Base-by-base conservation (phyloP, 169 alveolate species). In the Neospora caninum region DNA sequence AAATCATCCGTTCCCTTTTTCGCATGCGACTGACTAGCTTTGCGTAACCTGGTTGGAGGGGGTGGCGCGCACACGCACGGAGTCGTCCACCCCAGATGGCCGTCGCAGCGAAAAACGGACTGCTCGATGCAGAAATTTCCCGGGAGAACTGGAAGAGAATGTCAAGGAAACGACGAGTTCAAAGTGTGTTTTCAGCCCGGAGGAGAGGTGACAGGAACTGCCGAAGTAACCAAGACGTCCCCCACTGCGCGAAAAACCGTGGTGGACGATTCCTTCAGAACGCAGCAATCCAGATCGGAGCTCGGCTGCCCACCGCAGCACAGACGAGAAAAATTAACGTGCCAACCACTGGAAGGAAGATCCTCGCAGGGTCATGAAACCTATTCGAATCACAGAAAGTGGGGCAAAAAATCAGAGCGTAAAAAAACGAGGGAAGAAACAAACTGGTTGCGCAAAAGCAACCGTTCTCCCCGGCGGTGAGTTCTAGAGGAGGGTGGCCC, bases 191-290 rank as follows among this genome's bases (percentile, higher is more conserved):
- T 64, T 64, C 4, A 27, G 20, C 34, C 0, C n/a, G 1, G 73
- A 53, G 27, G 64, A 64, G n/a, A 64, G n/a, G 73, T 49, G 13
- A 13, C 34, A 64, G 31, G 73, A 16, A 64, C 73, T n/a, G n/a
- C n/a, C n/a, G 73, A 64, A 22, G 73, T 6, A 22, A 64, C 7
- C n/a, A 64, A 64, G 73, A 64, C 73, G 73, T 16, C 73, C 73
- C 73, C 73, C 73, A 27, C 73, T 64, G 73, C 73, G 73, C 73
- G 73, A 64, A 64, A 64, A 64, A 16, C n/a, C 73, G 73, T 64
- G 73, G n/a, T 64, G 25, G 34, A 13, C 4, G 73, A 13, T 49
- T 49, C 58, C n/a, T n/a, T n/a, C 58, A 49, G 58, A 49, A 27
- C n/a, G 73, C 73, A 13, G 73, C 73, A 64, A 0, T 22, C 73